Evolutionary conservation across 2,329 filamentous ascomycete genomes (phyloP).

Genomic region (Cladosporium sp.): DNA sequence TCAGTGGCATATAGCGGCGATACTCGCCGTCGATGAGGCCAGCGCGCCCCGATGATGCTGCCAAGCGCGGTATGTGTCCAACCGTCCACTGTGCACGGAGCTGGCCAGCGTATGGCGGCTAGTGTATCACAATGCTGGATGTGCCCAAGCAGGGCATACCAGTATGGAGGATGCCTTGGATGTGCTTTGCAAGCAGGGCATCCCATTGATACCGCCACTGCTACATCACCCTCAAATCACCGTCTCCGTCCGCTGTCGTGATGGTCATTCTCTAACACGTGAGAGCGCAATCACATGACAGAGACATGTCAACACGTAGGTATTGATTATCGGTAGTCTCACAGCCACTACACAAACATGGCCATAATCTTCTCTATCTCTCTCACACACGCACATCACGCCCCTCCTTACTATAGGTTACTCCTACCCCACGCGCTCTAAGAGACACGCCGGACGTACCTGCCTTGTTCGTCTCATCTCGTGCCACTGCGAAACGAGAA

Average conservation of each 20-base stretch:
- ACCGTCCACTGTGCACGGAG: not conserved
- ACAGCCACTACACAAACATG: not conserved
- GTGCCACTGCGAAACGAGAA: not conserved
- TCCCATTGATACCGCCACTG: not conserved
- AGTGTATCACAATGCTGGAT: not conserved
- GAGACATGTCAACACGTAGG: not conserved
- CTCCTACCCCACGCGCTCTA: not conserved
- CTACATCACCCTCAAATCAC: not conserved
- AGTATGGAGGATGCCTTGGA: not conserved
- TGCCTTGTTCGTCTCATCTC: not conserved
- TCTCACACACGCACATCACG: not conserved
- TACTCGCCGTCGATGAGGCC: not conserved
- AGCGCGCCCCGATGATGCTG: slow-evolving; percentile 9
- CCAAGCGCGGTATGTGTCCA: not conserved
- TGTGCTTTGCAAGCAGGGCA: not conserved
- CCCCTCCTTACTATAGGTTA: not conserved
- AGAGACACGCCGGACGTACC: not conserved
- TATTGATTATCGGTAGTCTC: not conserved
- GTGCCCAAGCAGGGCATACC: not conserved
- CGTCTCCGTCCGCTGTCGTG: not conserved
- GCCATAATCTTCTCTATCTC: not conserved
- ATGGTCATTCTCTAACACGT: not conserved
- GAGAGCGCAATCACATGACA: not conserved
- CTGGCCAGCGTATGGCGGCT: not conserved
- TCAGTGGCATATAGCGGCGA: not conserved